Percentiles rank a stretch among this genome's conserved stretches.
phyloP scores from a whole-genome alignment of 2,329 filamentous ascomycete genomes.

The Cordyceps sp. region DNA sequence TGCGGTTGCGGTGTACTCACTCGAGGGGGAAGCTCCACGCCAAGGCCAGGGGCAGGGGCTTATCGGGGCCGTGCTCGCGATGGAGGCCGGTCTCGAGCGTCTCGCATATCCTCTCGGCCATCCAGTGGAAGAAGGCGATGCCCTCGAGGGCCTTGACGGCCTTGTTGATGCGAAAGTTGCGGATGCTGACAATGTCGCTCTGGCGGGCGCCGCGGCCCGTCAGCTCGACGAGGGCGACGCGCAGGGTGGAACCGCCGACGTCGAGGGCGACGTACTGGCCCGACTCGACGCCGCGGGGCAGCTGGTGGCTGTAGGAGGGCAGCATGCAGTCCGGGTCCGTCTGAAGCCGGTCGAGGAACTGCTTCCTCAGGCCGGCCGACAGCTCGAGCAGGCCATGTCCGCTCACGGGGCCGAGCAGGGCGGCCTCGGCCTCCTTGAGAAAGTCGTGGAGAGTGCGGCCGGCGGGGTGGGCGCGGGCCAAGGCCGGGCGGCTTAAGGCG shows the following conservation, averaged over 20 bases:
- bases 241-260: constrained; percentile 52
- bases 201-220: constrained; percentile 24
- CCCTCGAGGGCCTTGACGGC: constrained; percentile 40
- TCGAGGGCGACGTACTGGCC: constrained; percentile 48
- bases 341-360: constrained; percentile 36
- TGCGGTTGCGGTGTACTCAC: constrained; percentile 28
- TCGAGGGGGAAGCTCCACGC: constrained; percentile 58
- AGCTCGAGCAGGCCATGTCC: constrained; percentile 27
- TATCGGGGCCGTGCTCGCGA: constrained; percentile 17
- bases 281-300: constrained; percentile 41
- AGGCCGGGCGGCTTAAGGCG: constrained; percentile 12
- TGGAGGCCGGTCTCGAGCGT: constrained; percentile 30
- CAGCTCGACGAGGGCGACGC: constrained; percentile 47
- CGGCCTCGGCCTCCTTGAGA: constrained; percentile 35
- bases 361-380: constrained; percentile 31
- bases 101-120: constrained; percentile 42
- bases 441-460: constrained; percentile 32
- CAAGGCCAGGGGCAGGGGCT: constrained; percentile 39
- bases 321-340: constrained; percentile 43
- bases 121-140: constrained; percentile 50
- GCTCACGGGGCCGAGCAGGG: constrained; percentile 30
- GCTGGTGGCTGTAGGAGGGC: constrained; percentile 47
- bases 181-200: constrained; percentile 35
- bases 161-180: constrained; percentile 37
- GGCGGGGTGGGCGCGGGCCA: constrained; percentile 7